Conservation (phyloP, 257 asterid genomes). For the Primulina huaijiensis region DNA sequence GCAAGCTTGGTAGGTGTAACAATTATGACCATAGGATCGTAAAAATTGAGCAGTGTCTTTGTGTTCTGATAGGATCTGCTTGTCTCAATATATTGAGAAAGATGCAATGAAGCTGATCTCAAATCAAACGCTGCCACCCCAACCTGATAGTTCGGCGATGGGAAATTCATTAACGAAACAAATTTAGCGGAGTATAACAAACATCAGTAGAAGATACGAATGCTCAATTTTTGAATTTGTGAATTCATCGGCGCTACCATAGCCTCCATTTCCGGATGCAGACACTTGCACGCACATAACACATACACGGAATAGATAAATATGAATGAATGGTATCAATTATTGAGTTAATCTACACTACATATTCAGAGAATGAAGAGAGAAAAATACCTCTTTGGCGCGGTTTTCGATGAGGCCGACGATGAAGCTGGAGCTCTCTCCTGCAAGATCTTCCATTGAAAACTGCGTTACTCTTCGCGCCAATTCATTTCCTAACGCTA, state of each 20-base stretch:
- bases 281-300: background rate
- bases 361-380: background rate
- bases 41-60: constrained; percentile 81
- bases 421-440: constrained; percentile 83
- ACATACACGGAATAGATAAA: background rate
- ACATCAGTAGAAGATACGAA: constrained; percentile 14
- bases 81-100: constrained; percentile 93
- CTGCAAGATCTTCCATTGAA: constrained; percentile 65
- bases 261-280: background rate
- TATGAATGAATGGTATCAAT: background rate
- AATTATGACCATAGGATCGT: constrained; percentile 79
- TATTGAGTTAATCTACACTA: too few relatives aligned
- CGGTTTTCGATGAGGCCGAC: constrained; percentile 84
- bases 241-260: background rate
- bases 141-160: constrained; percentile 44
- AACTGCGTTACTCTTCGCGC: too few relatives aligned
- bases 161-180: constrained; percentile 16
- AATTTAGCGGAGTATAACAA: constrained; percentile 6
- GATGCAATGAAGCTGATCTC: constrained; percentile 94
- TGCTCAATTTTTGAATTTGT: background rate
- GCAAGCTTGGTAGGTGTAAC: constrained; percentile 86
- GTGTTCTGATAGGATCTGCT: constrained; percentile 94
- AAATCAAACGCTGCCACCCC: constrained; percentile 96
- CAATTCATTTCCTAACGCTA: too few relatives aligned
- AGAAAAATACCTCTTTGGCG: constrained; percentile 74